Evolutionary conservation across 306 rosid species (phyloP).

Genomic region (Dryas drummondii): DNA sequence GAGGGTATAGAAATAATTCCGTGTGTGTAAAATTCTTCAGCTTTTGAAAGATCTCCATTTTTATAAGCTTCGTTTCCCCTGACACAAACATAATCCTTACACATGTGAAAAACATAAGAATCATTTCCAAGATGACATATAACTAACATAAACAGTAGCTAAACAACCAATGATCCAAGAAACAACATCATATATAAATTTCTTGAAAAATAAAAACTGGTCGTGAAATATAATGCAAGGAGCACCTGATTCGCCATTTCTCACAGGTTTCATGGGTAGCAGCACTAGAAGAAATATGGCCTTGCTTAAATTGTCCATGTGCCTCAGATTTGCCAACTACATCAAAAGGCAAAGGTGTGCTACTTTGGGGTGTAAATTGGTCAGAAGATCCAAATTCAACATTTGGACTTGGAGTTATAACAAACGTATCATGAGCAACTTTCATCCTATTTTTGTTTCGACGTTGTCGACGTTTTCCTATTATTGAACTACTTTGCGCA

Average conservation of each 20-base stretch:
- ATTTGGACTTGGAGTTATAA: constrained; percentile 46
- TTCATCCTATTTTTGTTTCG: constrained; percentile 62
- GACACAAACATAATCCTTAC: constrained; percentile 29
- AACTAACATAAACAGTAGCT: constrained; percentile 15
- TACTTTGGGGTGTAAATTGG: constrained; percentile 38
- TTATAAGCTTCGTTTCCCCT: constrained; percentile 87
- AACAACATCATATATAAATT: constrained; percentile 9
- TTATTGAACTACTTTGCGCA: constrained; percentile 34
- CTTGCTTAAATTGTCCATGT: constrained; percentile 39
- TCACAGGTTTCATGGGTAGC: constrained; percentile 61
- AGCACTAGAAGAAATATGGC: constrained; percentile 30
- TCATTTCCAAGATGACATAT: constrained; percentile 10
- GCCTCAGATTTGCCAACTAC: constrained; percentile 35
- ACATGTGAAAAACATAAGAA: constrained; percentile 18
- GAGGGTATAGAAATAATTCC: constrained; percentile 76
- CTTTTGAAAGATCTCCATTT: constrained; percentile 68
- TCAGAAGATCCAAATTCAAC: constrained; percentile 44
- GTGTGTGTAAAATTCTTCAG: constrained; percentile 75
- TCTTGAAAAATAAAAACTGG: neutral
- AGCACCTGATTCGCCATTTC: constrained; percentile 80
- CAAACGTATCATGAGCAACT: constrained; percentile 37
- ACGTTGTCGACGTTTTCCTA: constrained; percentile 39
- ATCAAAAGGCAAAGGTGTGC: constrained; percentile 36
- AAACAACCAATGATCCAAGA: constrained; percentile 22
- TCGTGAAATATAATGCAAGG: constrained; percentile 11